Base-by-base conservation (phyloP, 164 flowering plant species). In the Stephania cephalantha region DNA sequence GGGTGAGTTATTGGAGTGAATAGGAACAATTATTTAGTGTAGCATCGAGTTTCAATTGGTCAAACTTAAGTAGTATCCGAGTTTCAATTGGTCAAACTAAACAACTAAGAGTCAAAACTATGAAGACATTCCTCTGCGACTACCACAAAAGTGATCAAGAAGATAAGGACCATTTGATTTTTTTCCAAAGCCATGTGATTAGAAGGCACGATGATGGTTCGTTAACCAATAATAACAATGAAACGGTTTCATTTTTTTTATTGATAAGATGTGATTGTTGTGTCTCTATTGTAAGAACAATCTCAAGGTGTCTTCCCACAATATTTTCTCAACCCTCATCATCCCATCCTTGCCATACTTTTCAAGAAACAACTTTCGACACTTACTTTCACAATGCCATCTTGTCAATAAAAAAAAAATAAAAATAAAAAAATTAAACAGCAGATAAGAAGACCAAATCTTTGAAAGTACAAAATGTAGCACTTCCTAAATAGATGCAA, bases 331-430 rank as follows among this genome's bases (percentile, higher is more conserved):
- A 74, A n/a, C 84, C 71, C 86, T 83, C 86, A 15, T 85, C 91
- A 83, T 95, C 95, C 97, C 98, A 95, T 65, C 78, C 79, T 90
- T 93, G 22, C 92, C 97, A 85, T 88, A 85, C 86, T 90, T 91
- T 7, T 71, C 86, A 84, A 93, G 80, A 75, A 80, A 81, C 68
- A n/a, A n/a, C n/a, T n/a, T n/a, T n/a, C n/a, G n/a, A n/a, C n/a
- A n/a, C n/a, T n/a, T n/a, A 48, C 82, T 79, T 78, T 90, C 76
- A 93, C n/a, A 80, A 93, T 71, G 69, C 88, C 97, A 86, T 93
- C 97, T n/a, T 90, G 86, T 69, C 74, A n/a, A n/a, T n/a, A n/a
- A n/a, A 81, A 11, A 17, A 72, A 5, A 77, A n/a, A n/a, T 25
- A 25, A 35, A 35, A 35, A 35, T 35, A 2, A 2, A 35, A 35